Evolutionary conservation across 2,329 filamentous ascomycete genomes (phyloP), one percentile per base, ranked within the genome.

Genomic region (Talaromyces sp.): DNA sequence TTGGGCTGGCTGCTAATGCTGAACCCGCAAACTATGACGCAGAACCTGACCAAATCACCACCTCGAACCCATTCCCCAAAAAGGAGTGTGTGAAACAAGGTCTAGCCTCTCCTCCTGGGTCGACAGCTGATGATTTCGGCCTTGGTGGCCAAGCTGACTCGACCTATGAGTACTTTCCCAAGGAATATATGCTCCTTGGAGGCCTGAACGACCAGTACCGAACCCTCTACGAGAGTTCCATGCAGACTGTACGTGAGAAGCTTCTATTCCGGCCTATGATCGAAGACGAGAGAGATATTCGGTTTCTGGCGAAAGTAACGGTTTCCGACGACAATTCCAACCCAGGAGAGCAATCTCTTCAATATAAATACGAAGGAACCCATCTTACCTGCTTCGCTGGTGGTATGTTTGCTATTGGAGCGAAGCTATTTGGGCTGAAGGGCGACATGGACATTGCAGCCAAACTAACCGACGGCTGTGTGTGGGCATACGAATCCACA

Each of bases 381-480:
- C 85, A 87, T 69, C 76, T 87, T 14, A 78, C 77, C 26, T 87
- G 85, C 73, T 87, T 84, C 67, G 77, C 81, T 0, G 85, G 85
- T 11, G 85, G 84, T 57, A 87, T 87, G 84, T 82, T 86, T 62
- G 84, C 81, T 0, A 71, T 87, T 0, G 85, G 84, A 29, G 81
- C 84, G 51, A 83, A 81, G 66, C 67, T 86, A 1, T 86, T 86
- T 69, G 72, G 78, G 14, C 76, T 82, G n/a, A 71, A 80, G 2
- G 73, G 74, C 17, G 84, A 87, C 65, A 73, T 87, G 62, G 74
- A 79, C 0, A 79, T 86, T 56, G 85, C 82, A 11, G 75, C 78
- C 50, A 82, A 84, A 66, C 74, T 87, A 52, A 82, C 84, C 0
- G 80, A 87, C 59, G 82, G 82, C 3, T 87, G 85, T 67, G 80